Evolutionary conservation across 2,329 filamentous ascomycete species (phyloP).

Genomic region (Microdochium bolleyi): DNA sequence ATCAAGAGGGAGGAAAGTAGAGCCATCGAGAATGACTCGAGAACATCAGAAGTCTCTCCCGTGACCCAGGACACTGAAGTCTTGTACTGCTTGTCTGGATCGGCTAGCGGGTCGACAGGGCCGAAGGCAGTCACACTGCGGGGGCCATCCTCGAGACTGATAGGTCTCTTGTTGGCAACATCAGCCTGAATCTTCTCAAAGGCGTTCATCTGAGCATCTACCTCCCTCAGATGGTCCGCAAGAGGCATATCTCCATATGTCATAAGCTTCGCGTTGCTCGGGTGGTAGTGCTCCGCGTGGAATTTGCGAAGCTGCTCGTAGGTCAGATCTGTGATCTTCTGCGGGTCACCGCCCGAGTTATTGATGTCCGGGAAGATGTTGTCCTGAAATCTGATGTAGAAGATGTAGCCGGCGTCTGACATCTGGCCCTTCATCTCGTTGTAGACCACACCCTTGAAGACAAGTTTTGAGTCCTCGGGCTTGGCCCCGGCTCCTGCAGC

Average conservation of each 20-base stretch:
- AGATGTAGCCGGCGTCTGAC: slow-evolving; percentile 93
- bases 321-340: slow-evolving; percentile 92
- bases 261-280: slow-evolving; percentile 91
- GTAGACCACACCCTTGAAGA: slow-evolving; percentile 97
- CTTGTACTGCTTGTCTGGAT: slow-evolving; percentile 82
- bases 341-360: slow-evolving; percentile 93
- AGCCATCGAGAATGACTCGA: slow-evolving; percentile 82
- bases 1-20: slow-evolving; percentile 78
- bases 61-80: slow-evolving; percentile 91
- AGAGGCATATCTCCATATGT: slow-evolving; percentile 94
- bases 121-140: slow-evolving; percentile 65
- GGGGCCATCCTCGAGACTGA: slow-evolving; percentile 61
- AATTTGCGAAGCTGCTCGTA: slow-evolving; percentile 84
- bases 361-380: slow-evolving; percentile 90
- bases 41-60: slow-evolving; percentile 70
- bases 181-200: slow-evolving; percentile 68
- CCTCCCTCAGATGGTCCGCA: slow-evolving; percentile 68
- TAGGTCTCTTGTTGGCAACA: slow-evolving; percentile 66
- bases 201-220: slow-evolving; percentile 63
- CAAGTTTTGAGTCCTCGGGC: slow-evolving; percentile 58
- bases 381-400: slow-evolving; percentile 92
- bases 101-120: slow-evolving; percentile 79
- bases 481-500: slow-evolving; percentile 30
- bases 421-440: slow-evolving; percentile 99
- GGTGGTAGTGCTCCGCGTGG: slow-evolving; percentile 90